Evolutionary conservation across 352 stramenopile genomes (phyloP).

Genomic region (Phytophthora tentaculata): DNA sequence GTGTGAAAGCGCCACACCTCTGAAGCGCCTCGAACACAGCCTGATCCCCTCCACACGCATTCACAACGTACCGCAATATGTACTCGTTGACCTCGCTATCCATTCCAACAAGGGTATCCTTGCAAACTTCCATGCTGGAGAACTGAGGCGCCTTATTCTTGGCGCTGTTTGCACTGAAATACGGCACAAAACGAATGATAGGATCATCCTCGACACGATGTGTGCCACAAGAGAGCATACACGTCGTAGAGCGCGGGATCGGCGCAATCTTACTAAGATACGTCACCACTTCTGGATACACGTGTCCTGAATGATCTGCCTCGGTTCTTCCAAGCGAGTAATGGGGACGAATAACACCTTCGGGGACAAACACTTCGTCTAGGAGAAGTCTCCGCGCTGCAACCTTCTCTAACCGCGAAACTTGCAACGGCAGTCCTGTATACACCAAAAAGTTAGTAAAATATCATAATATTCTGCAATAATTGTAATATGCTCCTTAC

Average conservation of each 20-base stretch:
- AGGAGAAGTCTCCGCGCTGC: constrained; percentile 48
- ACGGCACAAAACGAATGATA: constrained; percentile 81
- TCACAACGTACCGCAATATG: constrained; percentile 66
- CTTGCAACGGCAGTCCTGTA: constrained; percentile 29
- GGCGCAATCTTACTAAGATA: constrained; percentile 49
- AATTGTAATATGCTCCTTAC: constrained; percentile 5
- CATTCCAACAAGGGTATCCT: constrained; percentile 52
- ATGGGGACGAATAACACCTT: constrained; percentile 25
- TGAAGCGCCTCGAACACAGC: constrained; percentile 58
- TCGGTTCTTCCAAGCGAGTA: constrained; percentile 63
- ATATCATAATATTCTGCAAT: neutral
- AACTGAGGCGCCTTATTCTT: constrained; percentile 42
- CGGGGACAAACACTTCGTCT: constrained; percentile 34
- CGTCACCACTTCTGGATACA: constrained; percentile 47
- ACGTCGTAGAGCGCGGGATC: constrained; percentile 73
- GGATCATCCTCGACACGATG: constrained; percentile 77
- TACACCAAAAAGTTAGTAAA: constrained; percentile 6
- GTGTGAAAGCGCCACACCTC: constrained; percentile 47
- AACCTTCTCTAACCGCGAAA: constrained; percentile 56
- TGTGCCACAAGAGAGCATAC: constrained; percentile 53
- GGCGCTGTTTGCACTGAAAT: constrained; percentile 45
- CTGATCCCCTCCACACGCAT: constrained; percentile 35
- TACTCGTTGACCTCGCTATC: constrained; percentile 77
- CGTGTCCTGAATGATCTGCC: constrained; percentile 34
- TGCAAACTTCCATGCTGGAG: constrained; percentile 39